Evolutionary conservation across 1,139 yeast species (phyloP), one percentile per base, ranked within the genome.

Genomic region (Pichiaceae sp.): DNA sequence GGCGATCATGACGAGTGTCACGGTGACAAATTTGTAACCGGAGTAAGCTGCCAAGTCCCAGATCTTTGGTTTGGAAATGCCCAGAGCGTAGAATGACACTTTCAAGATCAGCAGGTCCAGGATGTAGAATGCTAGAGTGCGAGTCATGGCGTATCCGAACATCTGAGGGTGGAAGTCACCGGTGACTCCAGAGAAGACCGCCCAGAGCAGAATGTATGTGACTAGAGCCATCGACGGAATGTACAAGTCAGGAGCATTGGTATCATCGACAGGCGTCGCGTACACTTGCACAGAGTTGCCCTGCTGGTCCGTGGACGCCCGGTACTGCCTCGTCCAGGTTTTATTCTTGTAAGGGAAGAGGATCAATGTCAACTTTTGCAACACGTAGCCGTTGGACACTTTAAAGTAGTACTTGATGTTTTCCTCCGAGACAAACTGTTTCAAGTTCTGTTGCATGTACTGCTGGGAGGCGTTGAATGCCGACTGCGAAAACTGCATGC

Each of bases 241-340:
- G 59, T 93, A 93, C 67, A 91, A 73, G 59, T 93, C 99, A 2
- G 98, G 98, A 0, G 97, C 94, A 56, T 93, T 93, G 43, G 83
- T 69, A 56, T 93, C 98, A 44, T 77, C 82, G 27, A 72, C 59
- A 9, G 96, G 95, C 4, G 83, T 77, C 1, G 84, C 81, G 55
- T 69, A 85, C 14, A 68, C 62, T 31, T 73, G 78, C 15, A 41
- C 45, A 15, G 44, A 15, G 16, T 59, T 59, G 15, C 64, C 34
- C 32, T 44, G 47, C 12, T 45, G 11, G 29, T 50, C 52, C 1
- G 50, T 43, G 2, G 50, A 40, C 2, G 49, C 38, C 24, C 57
- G 36, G 52, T 75, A 62, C 38, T 70, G 59, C 46, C 91, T 63
- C 32, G 70, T 71, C 94, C 94, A 84, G 41, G 81, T 84, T 50